Evolutionary conservation across 164 flowering plant genomes (phyloP).

Genomic region (Cinnamomum chago): DNA sequence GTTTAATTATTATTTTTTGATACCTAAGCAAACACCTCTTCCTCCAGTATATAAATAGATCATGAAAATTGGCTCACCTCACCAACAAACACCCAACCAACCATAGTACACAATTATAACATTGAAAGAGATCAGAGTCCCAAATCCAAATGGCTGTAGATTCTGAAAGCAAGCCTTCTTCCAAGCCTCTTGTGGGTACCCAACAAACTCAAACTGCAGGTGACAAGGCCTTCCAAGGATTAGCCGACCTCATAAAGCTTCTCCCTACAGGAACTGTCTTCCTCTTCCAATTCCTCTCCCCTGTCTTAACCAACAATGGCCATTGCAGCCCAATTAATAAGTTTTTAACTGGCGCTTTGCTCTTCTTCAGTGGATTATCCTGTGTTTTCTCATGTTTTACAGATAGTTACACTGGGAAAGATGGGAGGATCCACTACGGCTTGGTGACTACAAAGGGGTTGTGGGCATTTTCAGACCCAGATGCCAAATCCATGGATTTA

Average conservation of each 20-base stretch:
- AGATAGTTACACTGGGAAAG: constrained; percentile 56
- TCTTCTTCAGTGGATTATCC: constrained; percentile 52
- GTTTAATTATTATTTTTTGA: too few relatives aligned
- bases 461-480: constrained; percentile 35
- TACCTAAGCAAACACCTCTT: background rate
- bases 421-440: constrained; percentile 60
- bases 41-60: background rate
- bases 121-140: background rate
- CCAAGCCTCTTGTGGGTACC: background rate
- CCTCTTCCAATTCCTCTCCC: constrained; percentile 69
- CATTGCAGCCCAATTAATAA: constrained; percentile 56
- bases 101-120: too few relatives aligned
- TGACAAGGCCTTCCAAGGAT: constrained; percentile 32
- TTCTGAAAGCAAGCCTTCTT: background rate
- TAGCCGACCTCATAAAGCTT: constrained; percentile 66
- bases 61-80: too few relatives aligned
- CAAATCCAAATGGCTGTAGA: background rate
- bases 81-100: too few relatives aligned
- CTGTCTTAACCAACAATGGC: constrained; percentile 74
- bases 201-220: background rate
- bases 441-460: constrained; percentile 58
- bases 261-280: constrained; percentile 92
- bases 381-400: constrained; percentile 70
- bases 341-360: constrained; percentile 38
- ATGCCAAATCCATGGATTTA: constrained; percentile 21